A percentile compares a stretch with the other conserved stretches of the same genome.
phyloP scores from a whole-genome alignment of 164 flowering plant species.

The Stephania japonica region DNA sequence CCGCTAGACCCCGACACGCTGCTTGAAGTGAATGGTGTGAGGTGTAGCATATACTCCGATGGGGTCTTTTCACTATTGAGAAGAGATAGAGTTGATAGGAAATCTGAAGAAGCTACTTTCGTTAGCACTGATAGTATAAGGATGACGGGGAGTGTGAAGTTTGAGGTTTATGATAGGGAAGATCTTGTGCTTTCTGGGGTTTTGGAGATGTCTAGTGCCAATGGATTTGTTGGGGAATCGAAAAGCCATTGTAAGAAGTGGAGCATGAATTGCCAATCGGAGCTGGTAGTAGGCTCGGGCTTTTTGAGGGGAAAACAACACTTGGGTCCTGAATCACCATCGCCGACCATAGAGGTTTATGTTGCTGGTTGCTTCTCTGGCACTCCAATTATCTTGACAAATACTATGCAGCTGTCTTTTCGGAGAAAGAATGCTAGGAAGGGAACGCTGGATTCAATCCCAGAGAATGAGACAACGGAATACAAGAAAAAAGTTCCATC shows the following conservation, averaged over 20 bases:
- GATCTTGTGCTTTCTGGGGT: constrained; percentile 59
- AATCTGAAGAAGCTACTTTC: constrained; percentile 74
- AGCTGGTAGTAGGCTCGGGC: constrained; percentile 32
- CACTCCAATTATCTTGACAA: constrained; percentile 69
- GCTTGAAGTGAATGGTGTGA: constrained; percentile 67
- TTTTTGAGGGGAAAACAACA: constrained; percentile 55
- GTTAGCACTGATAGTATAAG: constrained; percentile 76
- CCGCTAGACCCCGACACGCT: constrained; percentile 63
- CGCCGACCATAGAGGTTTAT: constrained; percentile 75
- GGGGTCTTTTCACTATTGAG: constrained; percentile 53
- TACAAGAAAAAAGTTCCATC: constrained; percentile 31
- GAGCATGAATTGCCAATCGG: constrained; percentile 65
- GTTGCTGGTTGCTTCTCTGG: constrained; percentile 72
- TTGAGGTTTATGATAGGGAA: constrained; percentile 66
- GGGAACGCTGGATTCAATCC: constrained; percentile 59
- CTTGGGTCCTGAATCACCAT: constrained; percentile 32
- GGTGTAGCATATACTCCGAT: constrained; percentile 50
- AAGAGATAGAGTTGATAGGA: constrained; percentile 67
- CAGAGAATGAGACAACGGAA: constrained; percentile 59
- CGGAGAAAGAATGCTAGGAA: constrained; percentile 54
- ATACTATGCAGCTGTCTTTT: constrained; percentile 50
- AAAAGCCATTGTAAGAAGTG: constrained; percentile 37
- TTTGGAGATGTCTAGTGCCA: constrained; percentile 48
- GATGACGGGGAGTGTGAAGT: constrained; percentile 64
- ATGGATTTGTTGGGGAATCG: constrained; percentile 42